A percentile compares a stretch with the other conserved stretches of the same genome.
These are phyloP conservation scores for Ramichloridium luteum DNA, from an alignment of 2,329 filamentous ascomycete genomes.

Conservation along the genomic window DNA sequence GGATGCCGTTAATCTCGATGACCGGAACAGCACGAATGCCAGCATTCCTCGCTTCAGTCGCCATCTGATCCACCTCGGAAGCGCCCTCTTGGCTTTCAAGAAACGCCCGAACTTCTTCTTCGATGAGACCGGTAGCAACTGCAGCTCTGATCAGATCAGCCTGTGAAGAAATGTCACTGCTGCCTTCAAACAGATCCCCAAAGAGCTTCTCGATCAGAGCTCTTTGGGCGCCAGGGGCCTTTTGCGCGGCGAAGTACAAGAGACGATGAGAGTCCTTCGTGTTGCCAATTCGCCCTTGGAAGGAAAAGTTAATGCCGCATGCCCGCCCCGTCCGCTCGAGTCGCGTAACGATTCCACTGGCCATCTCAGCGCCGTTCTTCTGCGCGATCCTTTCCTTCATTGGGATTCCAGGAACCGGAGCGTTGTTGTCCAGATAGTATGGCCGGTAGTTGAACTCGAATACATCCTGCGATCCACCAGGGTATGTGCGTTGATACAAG, in stretches of 20 bases:
- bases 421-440: conserved; percentile 24
- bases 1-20: conserved; percentile 27
- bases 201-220: conserved; percentile 20
- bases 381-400: conserved; percentile 6
- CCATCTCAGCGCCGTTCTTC: conserved; percentile 16
- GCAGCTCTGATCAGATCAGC: conserved; percentile 17
- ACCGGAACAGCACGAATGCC: conserved; percentile 10
- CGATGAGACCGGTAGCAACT: conserved; percentile 11
- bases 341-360: conserved; percentile 20
- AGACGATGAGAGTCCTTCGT: conserved; percentile 27
- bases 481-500: conserved; percentile 31
- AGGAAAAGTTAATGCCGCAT: conserved; percentile 26
- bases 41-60: conserved; percentile 4
- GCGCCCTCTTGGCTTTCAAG: conserved; percentile 5
- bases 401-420: conserved; percentile 5
- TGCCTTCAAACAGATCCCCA: conserved; percentile 21
- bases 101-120: conserved; percentile 6
- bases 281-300: conserved; percentile 24
- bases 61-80: conserved; percentile 8
- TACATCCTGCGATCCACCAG: conserved; percentile 24
- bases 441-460: conserved; percentile 29
- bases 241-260: conserved; percentile 15
- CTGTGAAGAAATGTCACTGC: conserved; percentile 21
- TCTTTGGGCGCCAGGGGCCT: conserved; percentile 10
- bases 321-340: conserved; percentile 21